Percentiles rank a stretch among this genome's conserved stretches.
phyloP scores from a whole-genome alignment of 2,329 filamentous ascomycete genomes.

The Rachicladosporium sp. region DNA sequence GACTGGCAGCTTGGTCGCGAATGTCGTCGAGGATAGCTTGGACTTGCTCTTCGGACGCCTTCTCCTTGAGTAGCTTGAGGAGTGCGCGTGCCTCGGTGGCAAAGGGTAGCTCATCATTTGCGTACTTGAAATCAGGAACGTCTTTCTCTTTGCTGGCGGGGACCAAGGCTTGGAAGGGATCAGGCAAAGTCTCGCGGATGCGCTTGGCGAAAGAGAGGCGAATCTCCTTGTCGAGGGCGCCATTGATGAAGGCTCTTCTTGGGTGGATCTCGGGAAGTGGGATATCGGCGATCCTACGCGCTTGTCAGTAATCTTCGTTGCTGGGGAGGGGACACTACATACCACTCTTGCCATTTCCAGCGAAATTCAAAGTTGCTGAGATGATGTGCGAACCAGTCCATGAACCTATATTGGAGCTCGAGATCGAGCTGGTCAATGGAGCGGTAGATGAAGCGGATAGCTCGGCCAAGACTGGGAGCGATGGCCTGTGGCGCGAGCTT shows the following conservation, averaged over 20 bases:
- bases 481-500: constrained; percentile 95
- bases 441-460: constrained; percentile 82
- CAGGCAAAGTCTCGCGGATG: constrained; percentile 84
- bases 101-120: constrained; percentile 63
- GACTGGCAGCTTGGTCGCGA: constrained; percentile 60
- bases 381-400: constrained; percentile 97
- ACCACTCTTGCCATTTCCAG: constrained; percentile 99
- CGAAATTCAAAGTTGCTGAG: constrained; percentile 98
- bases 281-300: constrained; percentile 70
- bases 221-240: constrained; percentile 91
- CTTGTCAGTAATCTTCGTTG: constrained; percentile 3
- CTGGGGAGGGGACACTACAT: constrained; percentile 16
- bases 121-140: constrained; percentile 90
- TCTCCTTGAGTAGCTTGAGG: constrained; percentile 65
- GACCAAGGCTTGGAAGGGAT: constrained; percentile 69
- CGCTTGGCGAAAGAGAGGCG: constrained; percentile 90
- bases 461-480: constrained; percentile 81
- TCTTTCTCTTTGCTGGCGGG: constrained; percentile 84
- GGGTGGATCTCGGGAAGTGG: constrained; percentile 65
- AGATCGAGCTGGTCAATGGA: constrained; percentile 73
- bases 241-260: constrained; percentile 84
- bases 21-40: constrained; percentile 69
- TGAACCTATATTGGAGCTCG: constrained; percentile 73
- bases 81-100: constrained; percentile 74
- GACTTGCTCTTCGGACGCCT: constrained; percentile 77